Conservation (phyloP, 192 early-diverging fungal genomes). For the Martensiomyces pterosporus region DNA sequence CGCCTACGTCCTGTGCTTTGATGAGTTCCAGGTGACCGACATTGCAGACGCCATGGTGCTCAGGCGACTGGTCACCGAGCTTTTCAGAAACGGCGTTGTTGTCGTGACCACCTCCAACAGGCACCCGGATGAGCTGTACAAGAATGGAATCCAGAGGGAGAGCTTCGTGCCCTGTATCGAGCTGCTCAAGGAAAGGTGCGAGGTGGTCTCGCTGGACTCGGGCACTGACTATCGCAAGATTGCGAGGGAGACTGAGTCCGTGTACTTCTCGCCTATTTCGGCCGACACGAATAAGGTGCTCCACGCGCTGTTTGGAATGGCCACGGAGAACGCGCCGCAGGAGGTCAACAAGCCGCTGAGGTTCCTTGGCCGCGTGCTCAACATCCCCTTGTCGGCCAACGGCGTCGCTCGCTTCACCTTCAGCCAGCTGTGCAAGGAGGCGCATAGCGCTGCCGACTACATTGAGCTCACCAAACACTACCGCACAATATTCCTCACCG, state of each 20-base stretch:
- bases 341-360: constrained; percentile 35
- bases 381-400: constrained; percentile 60
- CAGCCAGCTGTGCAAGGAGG: constrained; percentile 68
- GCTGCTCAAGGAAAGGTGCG: constrained; percentile 73
- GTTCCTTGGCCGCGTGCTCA: constrained; percentile 74
- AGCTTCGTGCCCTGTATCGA: constrained; percentile 92
- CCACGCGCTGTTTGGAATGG: constrained; percentile 35
- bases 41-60: constrained; percentile 97
- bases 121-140: constrained; percentile 88
- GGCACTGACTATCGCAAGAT: constrained; percentile 89
- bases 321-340: constrained; percentile 15
- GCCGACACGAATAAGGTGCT: constrained; percentile 31
- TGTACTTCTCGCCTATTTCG: constrained; percentile 69
- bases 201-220: constrained; percentile 78
- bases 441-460: constrained; percentile 85
- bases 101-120: constrained; percentile 92
- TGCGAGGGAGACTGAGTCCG: constrained; percentile 53
- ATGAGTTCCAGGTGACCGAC: constrained; percentile 94
- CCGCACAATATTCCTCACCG: constrained; percentile 72
- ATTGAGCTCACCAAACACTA: constrained; percentile 74
- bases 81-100: constrained; percentile 81
- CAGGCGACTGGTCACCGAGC: constrained; percentile 71
- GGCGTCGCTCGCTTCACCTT: constrained; percentile 76
- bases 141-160: constrained; percentile 92
- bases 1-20: constrained; percentile 88